Evolutionary conservation across 1,284 basidiomycete species (phyloP).

Genomic region (Tylopilus orsonianus): DNA sequence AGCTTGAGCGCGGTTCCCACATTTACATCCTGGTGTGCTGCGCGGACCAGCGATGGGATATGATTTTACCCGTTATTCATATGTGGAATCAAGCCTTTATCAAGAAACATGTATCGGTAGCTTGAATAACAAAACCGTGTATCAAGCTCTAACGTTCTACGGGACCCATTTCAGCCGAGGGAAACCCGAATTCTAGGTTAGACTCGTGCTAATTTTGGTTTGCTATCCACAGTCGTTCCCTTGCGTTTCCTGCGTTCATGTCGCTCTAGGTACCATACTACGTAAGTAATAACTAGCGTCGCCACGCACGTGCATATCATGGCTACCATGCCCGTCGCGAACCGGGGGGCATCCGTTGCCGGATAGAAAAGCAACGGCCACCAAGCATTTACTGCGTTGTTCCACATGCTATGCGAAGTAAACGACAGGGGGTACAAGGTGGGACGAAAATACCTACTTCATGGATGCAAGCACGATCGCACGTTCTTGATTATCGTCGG

Average conservation of each 20-base stretch:
- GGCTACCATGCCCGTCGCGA: conserved; percentile 64
- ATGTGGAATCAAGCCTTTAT: conserved; percentile 5
- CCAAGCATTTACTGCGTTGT: conserved; percentile 69
- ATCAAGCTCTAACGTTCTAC: neutral
- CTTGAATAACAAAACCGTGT: conserved; percentile 1
- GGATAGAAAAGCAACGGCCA: conserved; percentile 69
- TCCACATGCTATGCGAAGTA: conserved; percentile 56
- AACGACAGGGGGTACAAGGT: conserved; percentile 1
- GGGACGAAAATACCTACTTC: conserved; percentile 45
- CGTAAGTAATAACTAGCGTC: conserved; percentile 53
- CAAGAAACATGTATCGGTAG: conserved; percentile 13
- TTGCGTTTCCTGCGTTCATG: conserved; percentile 37
- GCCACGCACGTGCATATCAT: conserved; percentile 60
- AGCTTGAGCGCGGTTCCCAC: neutral
- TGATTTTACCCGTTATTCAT: neutral
- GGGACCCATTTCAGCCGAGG: neutral
- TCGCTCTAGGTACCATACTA: conserved; percentile 57
- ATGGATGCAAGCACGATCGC: conserved; percentile 68
- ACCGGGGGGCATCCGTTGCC: conserved; percentile 63
- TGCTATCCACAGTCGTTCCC: neutral
- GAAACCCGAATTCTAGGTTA: neutral
- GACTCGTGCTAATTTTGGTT: neutral
- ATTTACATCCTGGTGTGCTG: conserved; percentile 19
- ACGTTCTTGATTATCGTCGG: conserved; percentile 65
- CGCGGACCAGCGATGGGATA: conserved; percentile 16